Base-by-base conservation (phyloP, 257 asterid genomes). In the Cinchona pubescens region DNA sequence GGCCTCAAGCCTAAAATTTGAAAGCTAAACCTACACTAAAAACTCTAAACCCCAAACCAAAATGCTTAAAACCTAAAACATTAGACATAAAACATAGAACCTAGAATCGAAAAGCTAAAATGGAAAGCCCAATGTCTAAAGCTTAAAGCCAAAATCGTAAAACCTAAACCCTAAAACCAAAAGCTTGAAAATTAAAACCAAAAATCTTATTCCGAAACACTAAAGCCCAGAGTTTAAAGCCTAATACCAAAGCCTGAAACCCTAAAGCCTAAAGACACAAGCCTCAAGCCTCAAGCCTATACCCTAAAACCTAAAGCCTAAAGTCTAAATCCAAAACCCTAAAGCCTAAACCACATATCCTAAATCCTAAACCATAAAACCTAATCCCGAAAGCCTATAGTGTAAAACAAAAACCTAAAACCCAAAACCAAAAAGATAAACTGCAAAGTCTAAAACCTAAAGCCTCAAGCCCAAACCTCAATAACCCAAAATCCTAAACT, bases 1-100 rank as follows among this genome's bases (percentile, higher is more conserved):
- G n/a, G 59, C 61, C 74, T 46, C 9, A 70, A 70, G n/a, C 61
- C 74, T 23, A 21, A 70, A 46, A 7, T 62, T 23, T 19, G n/a
- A 43, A 25, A 38, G 62, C 23, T 19, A 45, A 70, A 25, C 60
- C 74, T 43, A 70, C 19, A 45, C 45, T 40, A 43, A 4, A 13
- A 25, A 70, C 30, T 58, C 71, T 13, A 66, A 30, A 66, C 34
- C 70, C 70, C 32, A 65, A 65, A 30, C 61, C 35, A 12, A 45
- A 70, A 46, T 37, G 3, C 61, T 43, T 3, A 9, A 43, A 13
- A 8, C n/a, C 61, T 46, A 46, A 70, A 27, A 27, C 61, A 5
- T 27, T 14, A 66, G 32, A 30, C 49, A 48, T 4, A 34, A 66
- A 35, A 30, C 49, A 16, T 27, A 27, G 37, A 66, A 9, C 71